These are phyloP conservation scores for Phyllosticta paracitricarpa DNA, from an alignment of 2,329 filamentous ascomycete genomes.

Conservation along the genomic window DNA sequence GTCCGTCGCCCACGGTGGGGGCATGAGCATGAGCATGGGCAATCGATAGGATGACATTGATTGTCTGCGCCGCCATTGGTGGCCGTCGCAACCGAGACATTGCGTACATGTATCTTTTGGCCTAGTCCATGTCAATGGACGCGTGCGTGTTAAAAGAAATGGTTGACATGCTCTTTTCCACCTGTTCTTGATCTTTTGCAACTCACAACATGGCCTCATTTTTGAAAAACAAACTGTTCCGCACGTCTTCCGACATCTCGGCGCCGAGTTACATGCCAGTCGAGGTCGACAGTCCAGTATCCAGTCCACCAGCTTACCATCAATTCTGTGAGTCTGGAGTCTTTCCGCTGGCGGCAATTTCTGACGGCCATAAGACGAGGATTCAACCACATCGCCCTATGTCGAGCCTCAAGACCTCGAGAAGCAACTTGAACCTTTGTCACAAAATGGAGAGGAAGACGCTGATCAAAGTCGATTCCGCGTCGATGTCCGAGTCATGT, in stretches of 20 bases:
- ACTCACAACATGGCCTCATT: not conserved
- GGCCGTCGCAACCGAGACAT: not conserved
- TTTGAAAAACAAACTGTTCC: not conserved
- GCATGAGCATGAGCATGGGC: not conserved
- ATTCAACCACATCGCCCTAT: too few relatives aligned
- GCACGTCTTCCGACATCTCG: not conserved
- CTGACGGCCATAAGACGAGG: not conserved
- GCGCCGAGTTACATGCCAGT: not conserved
- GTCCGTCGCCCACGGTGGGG: not conserved
- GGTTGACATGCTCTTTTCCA: not conserved
- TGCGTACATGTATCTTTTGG: not conserved
- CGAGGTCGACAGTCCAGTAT: not conserved
- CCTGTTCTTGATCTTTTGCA: not conserved
- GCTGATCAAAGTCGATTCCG: not conserved
- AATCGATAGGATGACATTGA: not conserved
- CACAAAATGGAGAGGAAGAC: not conserved
- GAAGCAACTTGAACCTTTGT: not conserved
- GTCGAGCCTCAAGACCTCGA: not conserved
- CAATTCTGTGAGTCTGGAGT: not conserved
- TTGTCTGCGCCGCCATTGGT: not conserved
- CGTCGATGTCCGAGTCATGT: conserved; percentile 23
- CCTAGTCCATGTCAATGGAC: not conserved
- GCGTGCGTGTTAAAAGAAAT: not conserved
- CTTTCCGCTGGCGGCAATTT: not conserved
- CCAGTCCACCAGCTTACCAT: not conserved